A percentile compares a stretch with the other conserved stretches of the same genome.
Conservation (phyloP, 2,329 filamentous ascomycete genomes). For the Exutisphaerella laricina region DNA sequence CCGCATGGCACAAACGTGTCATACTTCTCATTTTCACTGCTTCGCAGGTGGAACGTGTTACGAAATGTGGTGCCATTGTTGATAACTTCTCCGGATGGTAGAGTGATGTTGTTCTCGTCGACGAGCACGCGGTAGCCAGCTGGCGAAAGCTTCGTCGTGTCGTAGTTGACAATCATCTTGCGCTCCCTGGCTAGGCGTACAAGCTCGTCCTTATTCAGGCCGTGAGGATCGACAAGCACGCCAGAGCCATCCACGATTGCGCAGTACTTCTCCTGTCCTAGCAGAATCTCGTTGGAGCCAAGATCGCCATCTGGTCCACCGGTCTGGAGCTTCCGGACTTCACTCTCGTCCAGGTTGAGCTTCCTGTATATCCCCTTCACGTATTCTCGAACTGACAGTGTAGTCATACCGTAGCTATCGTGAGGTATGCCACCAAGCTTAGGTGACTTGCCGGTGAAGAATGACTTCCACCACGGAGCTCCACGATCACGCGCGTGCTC, state of each 20-base stretch:
- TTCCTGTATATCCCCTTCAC: slow-evolving; percentile 97
- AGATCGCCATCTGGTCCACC: slow-evolving; percentile 95
- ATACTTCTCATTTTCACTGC: slow-evolving; percentile 51
- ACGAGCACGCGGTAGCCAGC: slow-evolving; percentile 88
- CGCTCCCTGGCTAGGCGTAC: slow-evolving; percentile 77
- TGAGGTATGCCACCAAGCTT: slow-evolving; percentile 95
- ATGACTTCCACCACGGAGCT: slow-evolving; percentile 99
- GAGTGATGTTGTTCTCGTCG: slow-evolving; percentile 81
- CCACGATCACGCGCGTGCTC: slow-evolving; percentile 82
- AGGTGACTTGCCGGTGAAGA: slow-evolving; percentile 98
- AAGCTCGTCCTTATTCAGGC: slow-evolving; percentile 78
- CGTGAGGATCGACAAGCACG: slow-evolving; percentile 88
- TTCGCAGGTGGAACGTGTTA: slow-evolving; percentile 89
- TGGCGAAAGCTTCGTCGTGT: slow-evolving; percentile 75
- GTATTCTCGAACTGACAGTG: slow-evolving; percentile 90
- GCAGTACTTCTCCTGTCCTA: slow-evolving; percentile 92
- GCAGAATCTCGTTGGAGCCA: slow-evolving; percentile 94
- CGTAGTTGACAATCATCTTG: slow-evolving; percentile 84
- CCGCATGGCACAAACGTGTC: slow-evolving; percentile 95
- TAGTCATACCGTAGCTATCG: slow-evolving; percentile 96
- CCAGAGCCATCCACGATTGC: slow-evolving; percentile 94
- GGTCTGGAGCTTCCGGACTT: slow-evolving; percentile 91
- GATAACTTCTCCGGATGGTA: slow-evolving; percentile 80
- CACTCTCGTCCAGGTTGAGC: slow-evolving; percentile 77
- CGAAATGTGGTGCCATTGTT: slow-evolving; percentile 93